Evolutionary conservation across 1,284 basidiomycete species (phyloP), one percentile per base, ranked within the genome.

Genomic region (Malassezia arunalokei): DNA sequence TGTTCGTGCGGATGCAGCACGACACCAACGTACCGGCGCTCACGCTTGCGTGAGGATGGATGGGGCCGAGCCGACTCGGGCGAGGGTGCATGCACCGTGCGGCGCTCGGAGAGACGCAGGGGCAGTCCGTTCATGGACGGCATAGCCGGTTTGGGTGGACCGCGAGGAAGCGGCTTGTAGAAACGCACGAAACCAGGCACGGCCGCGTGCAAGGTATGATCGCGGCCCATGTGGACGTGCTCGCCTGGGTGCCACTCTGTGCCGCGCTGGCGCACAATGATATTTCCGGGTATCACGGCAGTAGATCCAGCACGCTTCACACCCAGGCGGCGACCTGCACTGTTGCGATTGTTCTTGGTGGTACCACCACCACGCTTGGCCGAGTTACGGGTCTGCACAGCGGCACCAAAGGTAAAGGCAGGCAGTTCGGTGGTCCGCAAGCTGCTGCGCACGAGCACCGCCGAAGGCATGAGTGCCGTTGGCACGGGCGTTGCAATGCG

Each of bases 301-400:
- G 45, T 43, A 27, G 45, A 47, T 15, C 66, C 65, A 46, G 63
- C 61, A 43, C 63, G 56, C 60, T 73, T 73, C 48, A 69, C 64
- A 51, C 71, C 71, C 14, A 73, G 55, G 29, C 71, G 60, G 54
- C 66, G 68, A 58, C 71, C 69, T 27, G 65, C 58, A 45, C 65
- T 68, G 55, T 71, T 73, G 35, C 69, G 57, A 54, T 67, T 68
- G 60, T 73, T 73, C 61, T 71, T 70, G 24, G 71, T 65, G 11
- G 63, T 63, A 50, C 71, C 71, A 47, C 69, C 68, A 11, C 67
- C 71, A 30, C 69, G 60, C 59, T 73, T 73, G 40, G 71, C 66
- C 40, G 71, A 71, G 58, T 73, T 70, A 54, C 71, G 63, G 8
- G 64, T 66, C 54, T 73, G 71, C 24, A 71, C 58, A 8, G 64